Conservation (phyloP, 2,329 filamentous ascomycete species). For the Botrytis aclada region DNA sequence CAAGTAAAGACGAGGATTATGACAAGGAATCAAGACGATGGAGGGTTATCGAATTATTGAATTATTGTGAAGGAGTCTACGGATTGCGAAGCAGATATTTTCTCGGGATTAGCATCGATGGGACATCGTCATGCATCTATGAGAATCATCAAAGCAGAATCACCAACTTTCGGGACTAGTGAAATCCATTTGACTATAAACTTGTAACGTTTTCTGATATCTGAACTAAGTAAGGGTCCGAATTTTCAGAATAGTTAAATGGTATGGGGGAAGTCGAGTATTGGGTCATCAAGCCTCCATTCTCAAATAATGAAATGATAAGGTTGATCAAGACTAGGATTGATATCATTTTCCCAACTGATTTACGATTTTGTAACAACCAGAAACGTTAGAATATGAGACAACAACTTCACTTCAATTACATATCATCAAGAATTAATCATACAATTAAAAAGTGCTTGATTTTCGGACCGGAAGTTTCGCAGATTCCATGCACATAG, state of each 20-base stretch:
- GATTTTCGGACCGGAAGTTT: not conserved
- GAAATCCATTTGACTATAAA: not conserved
- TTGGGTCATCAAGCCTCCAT: not conserved
- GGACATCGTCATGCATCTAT: not conserved
- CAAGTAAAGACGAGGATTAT: not conserved
- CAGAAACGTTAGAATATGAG: too few species aligned
- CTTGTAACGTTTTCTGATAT: too few species aligned
- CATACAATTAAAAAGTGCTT: not conserved
- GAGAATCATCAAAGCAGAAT: not conserved
- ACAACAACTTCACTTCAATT: too few species aligned
- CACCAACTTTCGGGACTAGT: not conserved
- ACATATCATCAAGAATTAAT: too few species aligned
- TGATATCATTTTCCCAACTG: too few species aligned
- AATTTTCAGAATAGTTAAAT: too few species aligned
- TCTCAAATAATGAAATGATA: too few species aligned
- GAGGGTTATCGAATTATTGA: not conserved
- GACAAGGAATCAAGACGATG: not conserved
- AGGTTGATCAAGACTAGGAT: too few species aligned
- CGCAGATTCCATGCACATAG: not conserved
- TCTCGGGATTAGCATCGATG: not conserved
- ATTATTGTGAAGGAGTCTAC: not conserved
- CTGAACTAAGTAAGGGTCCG: too few species aligned
- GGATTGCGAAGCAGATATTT: not conserved
- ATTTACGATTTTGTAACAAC: too few species aligned
- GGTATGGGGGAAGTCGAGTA: too few species aligned